phyloP scores from a whole-genome alignment of 352 stramenopile genomes.

The Pythium pyrilobum region DNA sequence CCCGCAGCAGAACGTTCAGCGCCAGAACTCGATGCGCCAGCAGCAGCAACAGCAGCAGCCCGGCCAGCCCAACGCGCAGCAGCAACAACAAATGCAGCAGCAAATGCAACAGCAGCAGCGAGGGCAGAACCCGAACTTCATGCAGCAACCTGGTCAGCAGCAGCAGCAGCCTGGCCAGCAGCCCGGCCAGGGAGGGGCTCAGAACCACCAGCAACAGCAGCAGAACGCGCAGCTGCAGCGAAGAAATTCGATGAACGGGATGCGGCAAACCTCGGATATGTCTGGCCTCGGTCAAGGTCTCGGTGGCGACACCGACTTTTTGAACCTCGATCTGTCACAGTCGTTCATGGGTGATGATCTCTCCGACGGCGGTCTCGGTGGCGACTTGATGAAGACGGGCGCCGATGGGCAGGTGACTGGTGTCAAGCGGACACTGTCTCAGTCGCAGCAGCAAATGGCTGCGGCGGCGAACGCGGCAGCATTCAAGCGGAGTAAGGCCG shows the following conservation, averaged over 20 bases:
- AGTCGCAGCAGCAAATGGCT: conserved; percentile 81
- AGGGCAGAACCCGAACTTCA: conserved; percentile 39
- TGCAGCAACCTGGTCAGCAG: conserved; percentile 49
- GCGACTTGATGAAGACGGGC: conserved; percentile 31
- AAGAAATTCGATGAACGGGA: conserved; percentile 35
- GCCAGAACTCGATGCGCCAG: conserved; percentile 50
- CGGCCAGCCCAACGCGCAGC: conserved; percentile 14
- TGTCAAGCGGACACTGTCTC: conserved; percentile 67
- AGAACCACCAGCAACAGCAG: conserved; percentile 3
- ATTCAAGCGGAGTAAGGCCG: conserved; percentile 81
- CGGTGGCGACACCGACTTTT: conserved; percentile 59
- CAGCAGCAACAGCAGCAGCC: conserved; percentile 37
- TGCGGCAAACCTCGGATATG: conserved; percentile 53
- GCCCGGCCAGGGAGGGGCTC: too few species aligned
- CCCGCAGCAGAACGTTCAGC: conserved; percentile 9
- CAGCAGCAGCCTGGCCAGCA: conserved; percentile 11
- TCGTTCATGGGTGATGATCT: conserved; percentile 67
- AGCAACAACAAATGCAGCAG: conserved; percentile 35
- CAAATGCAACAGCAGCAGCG: conserved; percentile 33
- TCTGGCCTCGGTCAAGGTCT: conserved; percentile 33
- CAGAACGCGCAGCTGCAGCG: conserved; percentile 32
- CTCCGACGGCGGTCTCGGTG: conserved; percentile 13
- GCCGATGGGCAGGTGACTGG: conserved; percentile 33
- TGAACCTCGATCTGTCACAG: conserved; percentile 74
- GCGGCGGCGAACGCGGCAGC: conserved; percentile 69